Evolutionary conservation across 495 filamentous ascomycete species (phyloP), one percentile per base, ranked within the genome.

Genomic region (Daldinia decipiens): DNA sequence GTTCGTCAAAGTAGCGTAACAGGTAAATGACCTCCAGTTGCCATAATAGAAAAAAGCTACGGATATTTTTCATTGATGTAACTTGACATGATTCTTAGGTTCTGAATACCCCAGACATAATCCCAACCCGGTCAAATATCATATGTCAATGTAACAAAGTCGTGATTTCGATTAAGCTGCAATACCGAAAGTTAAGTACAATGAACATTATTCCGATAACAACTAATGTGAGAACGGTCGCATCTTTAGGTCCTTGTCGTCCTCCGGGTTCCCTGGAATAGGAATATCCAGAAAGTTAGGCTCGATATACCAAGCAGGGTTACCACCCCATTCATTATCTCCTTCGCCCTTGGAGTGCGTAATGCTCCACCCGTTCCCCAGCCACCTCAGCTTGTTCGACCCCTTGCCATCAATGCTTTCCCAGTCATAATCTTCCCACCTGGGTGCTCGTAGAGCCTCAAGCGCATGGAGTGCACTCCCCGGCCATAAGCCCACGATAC

Each of bases 271-370:
- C 11, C 66, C 74, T 17, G 76, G 73, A 26, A 66, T 43, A 8
- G 83, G 84, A 4, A 83, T 53, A 65, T 85, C 79, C 27, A 83
- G 65, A 61, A 85, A 80, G 6, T 71, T 68, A 5, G 80, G 78
- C 56, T 85, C 80, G 39, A 87, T 78, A 67, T 85, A 87, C 80
- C 80, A 85, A 38, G 80, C 80, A 12, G 82, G 78, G 69, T 87
- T 81, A 3, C 82, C 83, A 17, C 53, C 59, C 24, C 61, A 71
- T 55, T 67, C 70, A 5, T 68, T 39, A 3, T 65, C 73, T 4
- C 53, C 73, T n/a, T 75, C 65, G 1, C 51, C 57, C 59, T 72
- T 71, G 12, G 68, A 76, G 63, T 86, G 82, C 29, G 80, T 81
- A 27, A 74, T 57, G 56, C 82, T 85, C 78, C 78, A 82, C n/a